Percentiles rank a stretch among this genome's conserved stretches.
Conservation (phyloP, 75 land plant species). For the Cunninghamia lanceolata region DNA sequence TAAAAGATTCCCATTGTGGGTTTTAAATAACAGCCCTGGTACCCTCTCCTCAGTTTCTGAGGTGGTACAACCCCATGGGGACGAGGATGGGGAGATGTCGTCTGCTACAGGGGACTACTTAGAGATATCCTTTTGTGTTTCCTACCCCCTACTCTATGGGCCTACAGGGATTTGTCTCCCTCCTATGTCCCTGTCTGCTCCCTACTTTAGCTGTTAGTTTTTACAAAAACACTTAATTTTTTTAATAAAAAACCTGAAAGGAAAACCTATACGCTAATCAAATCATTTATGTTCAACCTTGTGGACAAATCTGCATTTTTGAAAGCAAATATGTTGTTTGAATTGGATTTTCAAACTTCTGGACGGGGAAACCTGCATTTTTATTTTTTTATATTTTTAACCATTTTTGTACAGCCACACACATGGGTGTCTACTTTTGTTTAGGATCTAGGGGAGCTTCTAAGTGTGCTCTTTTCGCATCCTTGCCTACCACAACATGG, state of each 20-base stretch:
- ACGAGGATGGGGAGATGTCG: not conserved
- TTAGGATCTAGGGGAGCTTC: too few species aligned
- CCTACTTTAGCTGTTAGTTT: not conserved
- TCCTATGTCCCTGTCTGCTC: not conserved
- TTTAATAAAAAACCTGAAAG: not conserved
- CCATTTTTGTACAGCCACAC: not conserved
- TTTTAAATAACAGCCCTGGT: not conserved
- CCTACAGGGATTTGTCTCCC: not conserved
- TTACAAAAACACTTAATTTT: not conserved
- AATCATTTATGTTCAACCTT: not conserved
- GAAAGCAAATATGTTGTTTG: not conserved
- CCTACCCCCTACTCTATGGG: not conserved
- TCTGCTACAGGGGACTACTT: not conserved
- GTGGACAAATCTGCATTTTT: not conserved
- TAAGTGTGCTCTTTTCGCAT: too few species aligned
- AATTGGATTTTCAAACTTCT: not conserved
- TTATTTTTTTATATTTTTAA: not conserved
- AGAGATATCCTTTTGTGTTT: not conserved
- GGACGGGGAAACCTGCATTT: not conserved
- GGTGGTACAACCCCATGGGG: not conserved
- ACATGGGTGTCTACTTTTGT: too few species aligned
- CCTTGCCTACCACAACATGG: too few species aligned
- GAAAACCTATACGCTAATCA: not conserved
- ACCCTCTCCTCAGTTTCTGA: not conserved
- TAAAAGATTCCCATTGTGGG: not conserved